Conservation (phyloP, 1,284 basidiomycete species). For the Sanguinoderma infundibulare region DNA sequence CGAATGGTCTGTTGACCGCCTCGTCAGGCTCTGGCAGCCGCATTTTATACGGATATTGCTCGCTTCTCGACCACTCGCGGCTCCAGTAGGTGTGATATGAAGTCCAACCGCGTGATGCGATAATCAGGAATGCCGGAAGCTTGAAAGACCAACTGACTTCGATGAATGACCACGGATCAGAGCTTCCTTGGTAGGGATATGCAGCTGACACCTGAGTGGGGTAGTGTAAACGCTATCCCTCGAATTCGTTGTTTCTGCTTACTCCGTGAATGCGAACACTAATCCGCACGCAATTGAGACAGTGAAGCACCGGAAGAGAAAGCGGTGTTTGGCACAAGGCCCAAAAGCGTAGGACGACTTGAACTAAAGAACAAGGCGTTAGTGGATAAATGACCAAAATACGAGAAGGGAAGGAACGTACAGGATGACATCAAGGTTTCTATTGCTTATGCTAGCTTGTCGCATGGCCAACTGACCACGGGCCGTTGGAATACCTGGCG, state of each 20-base stretch:
- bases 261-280: background rate
- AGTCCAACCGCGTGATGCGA: slow-evolving; percentile 21
- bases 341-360: background rate
- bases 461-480: slow-evolving; percentile 9
- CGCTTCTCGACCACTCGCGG: slow-evolving; percentile 4
- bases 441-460: slow-evolving; percentile 8
- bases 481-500: slow-evolving; percentile 7
- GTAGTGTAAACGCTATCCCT: background rate
- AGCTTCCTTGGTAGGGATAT: slow-evolving; percentile 1
- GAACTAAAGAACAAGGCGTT: background rate
- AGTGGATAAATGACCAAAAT: slow-evolving; percentile 1
- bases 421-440: slow-evolving; percentile 20
- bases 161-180: slow-evolving; percentile 21
- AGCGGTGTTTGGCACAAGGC: background rate
- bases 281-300: too few relatives aligned
- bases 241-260: background rate
- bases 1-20: slow-evolving; percentile 14
- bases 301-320: background rate
- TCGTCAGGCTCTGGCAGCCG: slow-evolving; percentile 1
- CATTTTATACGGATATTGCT: slow-evolving; percentile 20
- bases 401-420: slow-evolving; percentile 12
- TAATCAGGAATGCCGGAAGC: slow-evolving; percentile 10
- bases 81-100: slow-evolving; percentile 2
- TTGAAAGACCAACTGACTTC: slow-evolving; percentile 17
- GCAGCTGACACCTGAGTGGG: slow-evolving; percentile 11